Evolutionary conservation across 768 basidiomycete species (phyloP).

Genomic region (Lentinula sp.): DNA sequence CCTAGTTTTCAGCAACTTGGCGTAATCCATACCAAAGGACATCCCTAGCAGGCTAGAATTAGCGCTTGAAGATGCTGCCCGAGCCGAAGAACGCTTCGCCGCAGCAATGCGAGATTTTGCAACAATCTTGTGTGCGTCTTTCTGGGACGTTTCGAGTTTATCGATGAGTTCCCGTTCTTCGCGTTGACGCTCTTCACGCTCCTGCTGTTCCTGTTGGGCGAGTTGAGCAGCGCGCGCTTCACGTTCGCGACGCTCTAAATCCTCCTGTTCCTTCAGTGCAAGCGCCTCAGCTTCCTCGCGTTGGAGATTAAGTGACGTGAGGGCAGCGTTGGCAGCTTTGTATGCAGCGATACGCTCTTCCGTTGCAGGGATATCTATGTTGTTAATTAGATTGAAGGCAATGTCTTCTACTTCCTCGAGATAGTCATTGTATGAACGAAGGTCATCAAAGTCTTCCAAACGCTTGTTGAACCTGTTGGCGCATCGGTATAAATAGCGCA

Average conservation of each 20-base stretch:
- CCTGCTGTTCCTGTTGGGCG: conserved; percentile 25
- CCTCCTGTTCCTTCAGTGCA: conserved; percentile 72
- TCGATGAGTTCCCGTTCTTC: conserved; percentile 72
- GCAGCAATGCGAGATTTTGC: conserved; percentile 64
- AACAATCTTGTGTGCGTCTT: conserved; percentile 63
- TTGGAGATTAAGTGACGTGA: conserved; percentile 80
- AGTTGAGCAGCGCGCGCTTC: conserved; percentile 48
- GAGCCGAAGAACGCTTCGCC: conserved; percentile 53
- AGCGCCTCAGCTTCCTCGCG: conserved; percentile 75
- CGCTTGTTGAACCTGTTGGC: conserved; percentile 84
- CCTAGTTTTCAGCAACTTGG: conserved; percentile 51
- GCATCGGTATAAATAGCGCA: not conserved
- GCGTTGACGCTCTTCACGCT: conserved; percentile 44
- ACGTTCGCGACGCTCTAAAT: conserved; percentile 64
- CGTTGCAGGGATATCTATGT: conserved; percentile 72
- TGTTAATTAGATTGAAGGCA: conserved; percentile 94
- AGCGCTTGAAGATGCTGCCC: conserved; percentile 30
- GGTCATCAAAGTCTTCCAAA: conserved; percentile 78
- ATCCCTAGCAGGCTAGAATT: conserved; percentile 18
- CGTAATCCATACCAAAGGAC: conserved; percentile 35
- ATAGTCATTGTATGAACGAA: conserved; percentile 88
- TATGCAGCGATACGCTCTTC: conserved; percentile 79
- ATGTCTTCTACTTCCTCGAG: conserved; percentile 95
- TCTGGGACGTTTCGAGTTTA: conserved; percentile 71
- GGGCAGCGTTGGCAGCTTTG: conserved; percentile 72